A percentile compares a stretch with the other conserved stretches of the same genome.
Evolutionary conservation across 495 filamentous ascomycete species (phyloP).

Genomic region (Aspergillus egyptiacus): DNA sequence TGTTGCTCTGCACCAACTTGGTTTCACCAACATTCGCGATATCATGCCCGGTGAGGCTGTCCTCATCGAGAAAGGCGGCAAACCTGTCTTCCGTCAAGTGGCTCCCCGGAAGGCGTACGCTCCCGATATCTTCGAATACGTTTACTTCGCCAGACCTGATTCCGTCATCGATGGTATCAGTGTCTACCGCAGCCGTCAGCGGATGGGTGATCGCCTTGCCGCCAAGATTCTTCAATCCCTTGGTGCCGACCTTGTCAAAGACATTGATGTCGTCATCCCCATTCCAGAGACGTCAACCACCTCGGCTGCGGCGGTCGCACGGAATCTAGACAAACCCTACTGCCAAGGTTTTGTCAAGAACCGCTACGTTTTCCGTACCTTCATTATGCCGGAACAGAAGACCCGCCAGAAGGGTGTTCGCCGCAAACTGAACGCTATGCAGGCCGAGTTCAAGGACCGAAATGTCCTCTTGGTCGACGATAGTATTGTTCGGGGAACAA

Average conservation of each 20-base stretch:
- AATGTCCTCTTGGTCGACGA: slow-evolving; percentile 88
- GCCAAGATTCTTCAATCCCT: slow-evolving; percentile 69
- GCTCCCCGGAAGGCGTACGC: slow-evolving; percentile 65
- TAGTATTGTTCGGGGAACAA: slow-evolving; percentile 90
- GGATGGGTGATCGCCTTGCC: slow-evolving; percentile 87
- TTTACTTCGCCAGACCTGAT: slow-evolving; percentile 72
- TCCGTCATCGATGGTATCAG: slow-evolving; percentile 90
- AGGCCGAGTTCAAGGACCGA: slow-evolving; percentile 76
- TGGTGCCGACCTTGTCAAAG: slow-evolving; percentile 65
- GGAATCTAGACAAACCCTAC: slow-evolving; percentile 71
- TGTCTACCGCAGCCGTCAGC: slow-evolving; percentile 80
- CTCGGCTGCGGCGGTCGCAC: slow-evolving; percentile 73
- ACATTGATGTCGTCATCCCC: slow-evolving; percentile 88
- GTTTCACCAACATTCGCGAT: slow-evolving; percentile 74
- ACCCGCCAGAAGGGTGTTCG: slow-evolving; percentile 63
- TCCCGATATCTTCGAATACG: slow-evolving; percentile 93
- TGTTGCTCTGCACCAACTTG: slow-evolving; percentile 81
- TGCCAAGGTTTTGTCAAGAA: slow-evolving; percentile 90
- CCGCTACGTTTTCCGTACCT: slow-evolving; percentile 91
- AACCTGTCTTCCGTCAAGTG: slow-evolving; percentile 71
- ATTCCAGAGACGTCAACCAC: slow-evolving; percentile 86
- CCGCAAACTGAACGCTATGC: slow-evolving; percentile 69
- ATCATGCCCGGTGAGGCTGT: slow-evolving; percentile 90
- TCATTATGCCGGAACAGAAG: slow-evolving; percentile 89
- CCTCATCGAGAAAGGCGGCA: slow-evolving; percentile 78